Evolutionary conservation across 306 rosid species (phyloP), one percentile per base, ranked within the genome.

Genomic region (Ziziphus jujuba): DNA sequence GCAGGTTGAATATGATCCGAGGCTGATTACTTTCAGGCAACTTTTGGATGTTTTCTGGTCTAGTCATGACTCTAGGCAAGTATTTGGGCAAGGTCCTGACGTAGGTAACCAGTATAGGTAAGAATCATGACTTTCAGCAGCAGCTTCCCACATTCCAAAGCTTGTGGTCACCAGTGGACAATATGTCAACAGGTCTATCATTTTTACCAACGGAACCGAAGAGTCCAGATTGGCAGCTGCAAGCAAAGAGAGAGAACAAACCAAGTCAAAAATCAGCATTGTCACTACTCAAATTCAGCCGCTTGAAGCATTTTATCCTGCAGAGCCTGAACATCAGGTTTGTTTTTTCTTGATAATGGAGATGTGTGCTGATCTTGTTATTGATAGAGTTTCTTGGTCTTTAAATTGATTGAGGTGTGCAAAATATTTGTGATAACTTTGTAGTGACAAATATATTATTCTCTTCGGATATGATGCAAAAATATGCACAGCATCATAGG

Each of bases 11-110:
- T 93, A 93, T 77, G 96, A 93, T 79, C 87, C 91, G 15, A 75
- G 73, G 79, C 63, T 78, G 56, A 90, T 82, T 71, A 77, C 76
- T 55, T 93, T 74, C 69, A 80, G 79, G 74, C 84, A 90, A 63
- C 89, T 93, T 65, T 72, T 93, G 80, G 90, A 88, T 65, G 80
- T 88, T 25, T 93, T 93, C 58, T 93, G 97, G 97, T 79, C 91
- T 15, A 86, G 89, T 73, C 98, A 93, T 71, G 98, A 93, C 77
- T 86, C 89, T 55, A 82, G 96, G 74, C 97, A 93, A 80, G 97
- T 88, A 47, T 93, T 84, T 81, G 98, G 98, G 72, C 98, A 93
- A 80, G 98, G 97, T 78, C 97, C 97, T 65, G 97, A 93, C 80
- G 97, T 90, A 65, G 98, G 98, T 75, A 77, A 77, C 62, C 98